A percentile compares a stretch with the other conserved stretches of the same genome.
These are phyloP conservation scores for Apiospora arundinis DNA, from an alignment of 2,329 filamentous ascomycete species.

Conservation along the genomic window DNA sequence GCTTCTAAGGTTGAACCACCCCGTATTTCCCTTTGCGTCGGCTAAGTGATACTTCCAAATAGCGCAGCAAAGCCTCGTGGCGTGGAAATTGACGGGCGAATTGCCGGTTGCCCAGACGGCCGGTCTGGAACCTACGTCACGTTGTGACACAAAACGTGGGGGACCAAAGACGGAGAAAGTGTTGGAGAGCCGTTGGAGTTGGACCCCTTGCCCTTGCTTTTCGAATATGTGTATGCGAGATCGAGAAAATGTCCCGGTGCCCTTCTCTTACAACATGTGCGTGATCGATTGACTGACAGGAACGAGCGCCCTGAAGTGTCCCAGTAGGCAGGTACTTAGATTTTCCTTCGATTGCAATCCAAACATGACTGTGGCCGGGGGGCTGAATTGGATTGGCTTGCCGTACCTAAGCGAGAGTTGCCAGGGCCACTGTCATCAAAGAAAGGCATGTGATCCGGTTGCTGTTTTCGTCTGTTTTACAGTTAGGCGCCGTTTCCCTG, in stretches of 20 bases:
- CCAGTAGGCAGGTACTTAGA: neutral
- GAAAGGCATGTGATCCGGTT: neutral
- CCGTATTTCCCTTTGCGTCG: neutral
- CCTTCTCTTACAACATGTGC: neutral
- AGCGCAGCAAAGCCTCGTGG: neutral
- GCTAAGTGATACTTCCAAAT: slow-evolving; percentile 14
- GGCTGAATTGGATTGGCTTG: neutral
- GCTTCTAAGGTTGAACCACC: slow-evolving; percentile 5
- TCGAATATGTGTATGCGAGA: neutral
- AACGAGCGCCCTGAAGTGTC: neutral
- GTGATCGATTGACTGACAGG: neutral
- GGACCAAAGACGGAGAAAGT: neutral
- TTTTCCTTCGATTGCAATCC: neutral
- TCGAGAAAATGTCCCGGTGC: neutral
- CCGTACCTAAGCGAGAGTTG: slow-evolving; percentile 10
- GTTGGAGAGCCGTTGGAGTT: neutral
- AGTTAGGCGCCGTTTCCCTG: slow-evolving; percentile 7
- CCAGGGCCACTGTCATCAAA: neutral
- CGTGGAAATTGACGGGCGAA: slow-evolving; percentile 1
- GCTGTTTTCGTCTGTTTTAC: neutral
- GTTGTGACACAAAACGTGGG: slow-evolving; percentile 13
- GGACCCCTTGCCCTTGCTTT: neutral
- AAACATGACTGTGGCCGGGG: neutral
- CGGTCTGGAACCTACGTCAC: slow-evolving; percentile 11
- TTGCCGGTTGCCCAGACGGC: slow-evolving; percentile 4